These are phyloP conservation scores for Coemansia sp. DNA, from an alignment of 192 early-diverging fungal species.

Conservation along the genomic window DNA sequence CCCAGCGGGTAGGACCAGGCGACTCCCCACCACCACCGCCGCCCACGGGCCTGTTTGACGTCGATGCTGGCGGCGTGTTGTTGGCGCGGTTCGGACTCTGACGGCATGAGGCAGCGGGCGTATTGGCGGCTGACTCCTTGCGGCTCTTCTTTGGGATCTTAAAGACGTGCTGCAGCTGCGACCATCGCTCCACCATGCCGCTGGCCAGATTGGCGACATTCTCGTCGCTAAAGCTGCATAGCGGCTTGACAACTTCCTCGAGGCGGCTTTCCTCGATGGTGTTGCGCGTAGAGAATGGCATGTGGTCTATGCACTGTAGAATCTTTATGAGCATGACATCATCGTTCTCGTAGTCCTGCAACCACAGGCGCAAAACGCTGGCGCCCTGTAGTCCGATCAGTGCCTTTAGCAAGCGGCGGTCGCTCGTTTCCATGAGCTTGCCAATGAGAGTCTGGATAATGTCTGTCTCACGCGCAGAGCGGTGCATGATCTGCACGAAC, in stretches of 20 bases:
- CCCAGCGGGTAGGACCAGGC: conserved; percentile 13
- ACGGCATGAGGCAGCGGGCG: conserved; percentile 22
- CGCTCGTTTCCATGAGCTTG: conserved; percentile 59
- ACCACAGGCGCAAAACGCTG: conserved; percentile 48
- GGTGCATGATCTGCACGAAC: conserved; percentile 73
- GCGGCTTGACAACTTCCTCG: conserved; percentile 61
- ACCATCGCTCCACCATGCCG: conserved; percentile 40
- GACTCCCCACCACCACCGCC: neutral
- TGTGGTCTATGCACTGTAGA: conserved; percentile 63
- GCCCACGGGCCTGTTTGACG: neutral
- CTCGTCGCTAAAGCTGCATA: conserved; percentile 41
- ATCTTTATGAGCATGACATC: conserved; percentile 62
- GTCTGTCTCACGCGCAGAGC: conserved; percentile 55
- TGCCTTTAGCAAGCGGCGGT: conserved; percentile 66
- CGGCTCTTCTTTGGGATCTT: conserved; percentile 50
- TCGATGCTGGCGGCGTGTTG: conserved; percentile 1
- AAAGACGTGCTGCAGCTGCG: conserved; percentile 36
- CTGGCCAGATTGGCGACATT: conserved; percentile 32
- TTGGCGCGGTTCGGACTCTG: conserved; percentile 33
- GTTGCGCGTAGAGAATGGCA: conserved; percentile 81
- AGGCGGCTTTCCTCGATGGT: conserved; percentile 74
- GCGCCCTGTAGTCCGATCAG: conserved; percentile 52
- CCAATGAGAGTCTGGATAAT: conserved; percentile 60
- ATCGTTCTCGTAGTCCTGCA: conserved; percentile 64
- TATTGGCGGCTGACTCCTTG: conserved; percentile 21